phyloP scores from a whole-genome alignment of 345 rosid species.

The Populus tremula region DNA sequence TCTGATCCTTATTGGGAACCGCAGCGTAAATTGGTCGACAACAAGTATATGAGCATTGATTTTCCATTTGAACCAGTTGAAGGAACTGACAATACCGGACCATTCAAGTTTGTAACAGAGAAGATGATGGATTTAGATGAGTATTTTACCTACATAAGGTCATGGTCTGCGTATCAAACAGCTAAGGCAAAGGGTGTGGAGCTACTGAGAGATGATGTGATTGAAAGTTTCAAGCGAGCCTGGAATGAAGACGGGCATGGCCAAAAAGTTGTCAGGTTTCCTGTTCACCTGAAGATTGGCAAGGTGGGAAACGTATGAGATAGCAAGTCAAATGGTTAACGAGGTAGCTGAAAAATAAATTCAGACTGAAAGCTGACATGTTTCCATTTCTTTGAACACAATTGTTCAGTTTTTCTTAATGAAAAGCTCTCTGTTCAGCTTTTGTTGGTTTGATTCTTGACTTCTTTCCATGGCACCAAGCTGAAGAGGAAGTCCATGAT shows the following conservation, averaged over 20 bases:
- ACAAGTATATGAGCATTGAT: constrained; percentile 43
- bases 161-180: constrained; percentile 68
- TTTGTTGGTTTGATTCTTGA: too few relatives aligned
- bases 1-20: constrained; percentile 55
- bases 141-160: constrained; percentile 52
- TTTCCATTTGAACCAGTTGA: constrained; percentile 71
- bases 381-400: neutral
- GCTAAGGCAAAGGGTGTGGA: constrained; percentile 64
- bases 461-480: too few relatives aligned
- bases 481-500: too few relatives aligned
- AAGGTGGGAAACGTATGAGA: constrained; percentile 34
- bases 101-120: constrained; percentile 52
- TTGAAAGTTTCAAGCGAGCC: constrained; percentile 39
- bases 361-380: neutral
- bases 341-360: neutral
- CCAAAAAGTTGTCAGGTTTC: constrained; percentile 47
- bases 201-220: constrained; percentile 44
- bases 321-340: neutral
- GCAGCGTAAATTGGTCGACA: constrained; percentile 56
- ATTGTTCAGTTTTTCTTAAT: neutral
- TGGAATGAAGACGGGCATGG: constrained; percentile 50
- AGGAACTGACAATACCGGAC: constrained; percentile 48
- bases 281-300: constrained; percentile 66
- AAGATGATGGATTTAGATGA: constrained; percentile 52
- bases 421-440: neutral